Evolutionary conservation across 768 basidiomycete genomes (phyloP).

Genomic region (Leccinum fibrillosum): DNA sequence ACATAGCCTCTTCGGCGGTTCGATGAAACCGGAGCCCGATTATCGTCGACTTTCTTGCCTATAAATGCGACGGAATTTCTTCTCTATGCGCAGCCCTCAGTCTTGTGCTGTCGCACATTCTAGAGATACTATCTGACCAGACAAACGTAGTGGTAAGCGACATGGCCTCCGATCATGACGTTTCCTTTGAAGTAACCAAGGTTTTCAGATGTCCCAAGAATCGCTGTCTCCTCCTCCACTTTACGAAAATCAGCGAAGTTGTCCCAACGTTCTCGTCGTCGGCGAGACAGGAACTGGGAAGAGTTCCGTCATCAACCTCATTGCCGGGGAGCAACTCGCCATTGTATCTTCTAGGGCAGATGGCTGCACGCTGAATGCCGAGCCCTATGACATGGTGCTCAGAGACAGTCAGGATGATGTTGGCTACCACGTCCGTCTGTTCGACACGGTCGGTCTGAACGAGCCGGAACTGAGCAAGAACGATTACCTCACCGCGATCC

Average conservation of each 20-base stretch:
- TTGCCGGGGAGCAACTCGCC: conserved; percentile 28
- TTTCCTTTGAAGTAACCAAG: background rate
- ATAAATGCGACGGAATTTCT: background rate
- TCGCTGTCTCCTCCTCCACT: background rate
- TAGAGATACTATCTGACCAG: background rate
- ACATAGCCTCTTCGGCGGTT: background rate
- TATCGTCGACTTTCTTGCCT: background rate
- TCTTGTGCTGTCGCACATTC: background rate
- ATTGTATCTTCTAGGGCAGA: conserved; percentile 24
- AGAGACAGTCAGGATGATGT: background rate
- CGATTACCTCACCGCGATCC: conserved; percentile 24
- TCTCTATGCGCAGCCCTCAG: background rate
- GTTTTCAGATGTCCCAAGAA: conserved; percentile 5
- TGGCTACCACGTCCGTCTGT: conserved; percentile 21
- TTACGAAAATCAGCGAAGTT: conserved; percentile 8
- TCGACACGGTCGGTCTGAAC: conserved; percentile 33
- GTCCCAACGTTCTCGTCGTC: conserved; percentile 36
- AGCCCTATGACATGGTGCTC: conserved; percentile 24
- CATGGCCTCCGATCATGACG: background rate
- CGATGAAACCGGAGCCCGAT: background rate
- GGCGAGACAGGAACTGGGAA: conserved; percentile 33
- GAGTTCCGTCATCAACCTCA: conserved; percentile 41
- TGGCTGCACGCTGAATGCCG: conserved; percentile 34
- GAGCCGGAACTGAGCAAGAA: conserved; percentile 19
- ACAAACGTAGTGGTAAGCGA: conserved; percentile 10